Conservation (phyloP, 1,139 yeast species). For the Sporopachydermia cereana region DNA sequence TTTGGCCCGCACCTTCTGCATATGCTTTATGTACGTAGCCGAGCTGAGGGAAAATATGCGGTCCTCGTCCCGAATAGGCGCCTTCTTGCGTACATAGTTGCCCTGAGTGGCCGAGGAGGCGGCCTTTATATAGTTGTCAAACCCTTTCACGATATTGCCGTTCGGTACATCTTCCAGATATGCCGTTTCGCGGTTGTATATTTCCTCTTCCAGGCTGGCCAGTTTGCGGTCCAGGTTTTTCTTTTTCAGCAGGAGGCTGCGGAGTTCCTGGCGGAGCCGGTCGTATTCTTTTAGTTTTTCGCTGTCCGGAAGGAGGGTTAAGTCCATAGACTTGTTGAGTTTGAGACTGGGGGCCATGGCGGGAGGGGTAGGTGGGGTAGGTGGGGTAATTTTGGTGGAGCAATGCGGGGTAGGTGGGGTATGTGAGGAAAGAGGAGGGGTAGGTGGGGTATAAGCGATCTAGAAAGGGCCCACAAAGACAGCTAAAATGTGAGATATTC, state of each 20-base stretch:
- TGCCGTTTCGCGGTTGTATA: conserved; percentile 70
- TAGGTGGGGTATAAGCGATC: no score
- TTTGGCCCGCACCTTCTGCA: conserved; percentile 29
- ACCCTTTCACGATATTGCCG: conserved; percentile 84
- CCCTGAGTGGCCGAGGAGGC: conserved; percentile 19
- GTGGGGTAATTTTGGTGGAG: no score
- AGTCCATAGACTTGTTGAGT: conserved; percentile 1
- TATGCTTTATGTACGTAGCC: conserved; percentile 53
- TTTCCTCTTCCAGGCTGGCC: conserved; percentile 55
- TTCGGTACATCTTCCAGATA: conserved; percentile 57
- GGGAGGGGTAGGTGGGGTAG: no score
- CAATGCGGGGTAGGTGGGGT: no score
- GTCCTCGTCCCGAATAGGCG: conserved; percentile 64
- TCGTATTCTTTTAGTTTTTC: conserved; percentile 17
- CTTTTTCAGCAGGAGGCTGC: conserved; percentile 4
- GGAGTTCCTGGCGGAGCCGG: conserved; percentile 16
- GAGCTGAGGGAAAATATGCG: conserved; percentile 78
- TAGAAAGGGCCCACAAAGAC: no score
- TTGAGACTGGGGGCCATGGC: no score
- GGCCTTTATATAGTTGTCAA: conserved; percentile 66
- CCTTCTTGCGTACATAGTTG: conserved; percentile 39
- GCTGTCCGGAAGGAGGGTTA: background rate
- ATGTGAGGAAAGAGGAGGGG: no score
- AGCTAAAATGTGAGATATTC: no score
- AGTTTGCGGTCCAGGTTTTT: background rate